Conservation (phyloP, 331 rosid genomes). For the Prunus yedoensis region DNA sequence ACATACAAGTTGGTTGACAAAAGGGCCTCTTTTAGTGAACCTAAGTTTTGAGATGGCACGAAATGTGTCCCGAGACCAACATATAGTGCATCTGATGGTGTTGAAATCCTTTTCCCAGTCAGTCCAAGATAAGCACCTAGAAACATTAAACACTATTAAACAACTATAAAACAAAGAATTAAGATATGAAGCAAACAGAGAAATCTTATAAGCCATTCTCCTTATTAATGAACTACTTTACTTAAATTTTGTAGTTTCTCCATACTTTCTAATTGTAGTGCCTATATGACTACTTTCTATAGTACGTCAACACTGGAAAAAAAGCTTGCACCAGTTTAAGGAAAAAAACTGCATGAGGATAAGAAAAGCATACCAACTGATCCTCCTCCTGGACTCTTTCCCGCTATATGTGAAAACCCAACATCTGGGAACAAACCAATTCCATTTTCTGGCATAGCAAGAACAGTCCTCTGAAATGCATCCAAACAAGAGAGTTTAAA, state of each 20-base stretch:
- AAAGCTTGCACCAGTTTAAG: neutral
- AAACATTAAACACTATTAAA: slow-evolving; percentile 12
- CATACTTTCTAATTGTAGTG: neutral
- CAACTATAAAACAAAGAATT: slow-evolving; percentile 5
- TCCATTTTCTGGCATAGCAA: slow-evolving; percentile 99
- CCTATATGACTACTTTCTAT: neutral
- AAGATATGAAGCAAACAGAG: slow-evolving; percentile 15
- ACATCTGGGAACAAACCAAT: slow-evolving; percentile 96
- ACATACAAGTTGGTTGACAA: slow-evolving; percentile 75
- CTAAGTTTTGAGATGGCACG: slow-evolving; percentile 81
- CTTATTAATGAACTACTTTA: neutral
- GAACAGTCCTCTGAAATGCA: slow-evolving; percentile 72
- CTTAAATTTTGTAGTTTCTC: neutral
- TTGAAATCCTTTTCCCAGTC: slow-evolving; percentile 86
- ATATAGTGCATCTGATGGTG: slow-evolving; percentile 86
- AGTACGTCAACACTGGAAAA: neutral
- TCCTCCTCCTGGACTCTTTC: slow-evolving; percentile 94
- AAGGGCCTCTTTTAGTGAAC: slow-evolving; percentile 78
- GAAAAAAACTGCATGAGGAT: slow-evolving; percentile 6
- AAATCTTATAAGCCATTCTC: slow-evolving; percentile 8
- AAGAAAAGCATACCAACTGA: slow-evolving; percentile 65
- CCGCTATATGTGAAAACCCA: slow-evolving; percentile 89
- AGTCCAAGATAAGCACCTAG: slow-evolving; percentile 94
- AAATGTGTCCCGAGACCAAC: slow-evolving; percentile 92
- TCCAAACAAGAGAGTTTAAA: neutral